Conservation (phyloP, 371 early-diverging fungal genomes). For the Rhizopus stolonifer region DNA sequence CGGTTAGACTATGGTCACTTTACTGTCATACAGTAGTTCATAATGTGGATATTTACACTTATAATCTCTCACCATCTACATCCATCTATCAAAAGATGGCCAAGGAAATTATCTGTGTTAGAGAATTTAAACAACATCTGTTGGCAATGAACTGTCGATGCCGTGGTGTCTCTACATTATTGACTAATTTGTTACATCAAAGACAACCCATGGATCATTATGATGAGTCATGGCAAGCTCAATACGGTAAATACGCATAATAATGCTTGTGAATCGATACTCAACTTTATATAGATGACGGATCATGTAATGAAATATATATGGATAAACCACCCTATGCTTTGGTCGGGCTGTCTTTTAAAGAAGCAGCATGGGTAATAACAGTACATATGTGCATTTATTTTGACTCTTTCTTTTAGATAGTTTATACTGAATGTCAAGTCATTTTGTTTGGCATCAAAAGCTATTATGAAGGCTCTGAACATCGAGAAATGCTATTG, state of each 20-base stretch:
- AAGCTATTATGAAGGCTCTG: conserved; percentile 18
- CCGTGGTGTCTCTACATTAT: conserved; percentile 64
- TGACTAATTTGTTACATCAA: conserved; percentile 69
- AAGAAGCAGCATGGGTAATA: conserved; percentile 63
- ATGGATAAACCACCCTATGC: conserved; percentile 48
- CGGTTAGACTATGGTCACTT: conserved; percentile 65
- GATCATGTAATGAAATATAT: conserved; percentile 72
- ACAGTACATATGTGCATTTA: too few species aligned
- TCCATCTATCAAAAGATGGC: conserved; percentile 66
- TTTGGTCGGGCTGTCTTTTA: conserved; percentile 61
- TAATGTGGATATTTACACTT: conserved; percentile 65
- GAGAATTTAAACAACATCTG: conserved; percentile 72
- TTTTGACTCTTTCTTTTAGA: too few species aligned
- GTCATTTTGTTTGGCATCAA: conserved; percentile 68
- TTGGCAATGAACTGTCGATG: conserved; percentile 69
- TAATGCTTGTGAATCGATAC: background rate
- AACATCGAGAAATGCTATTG: conserved; percentile 47
- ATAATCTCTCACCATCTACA: conserved; percentile 68
- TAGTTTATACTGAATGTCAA: conserved; percentile 71
- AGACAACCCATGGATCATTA: conserved; percentile 59
- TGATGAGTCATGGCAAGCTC: conserved; percentile 72
- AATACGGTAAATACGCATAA: conserved; percentile 69
- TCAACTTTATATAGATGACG: conserved; percentile 48
- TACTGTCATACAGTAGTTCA: conserved; percentile 49
- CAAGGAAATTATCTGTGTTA: conserved; percentile 68